Percentiles rank a stretch among this genome's conserved stretches.
Evolutionary conservation across 2,329 filamentous ascomycete species (phyloP).

Genomic region (Aspergillus sp.): DNA sequence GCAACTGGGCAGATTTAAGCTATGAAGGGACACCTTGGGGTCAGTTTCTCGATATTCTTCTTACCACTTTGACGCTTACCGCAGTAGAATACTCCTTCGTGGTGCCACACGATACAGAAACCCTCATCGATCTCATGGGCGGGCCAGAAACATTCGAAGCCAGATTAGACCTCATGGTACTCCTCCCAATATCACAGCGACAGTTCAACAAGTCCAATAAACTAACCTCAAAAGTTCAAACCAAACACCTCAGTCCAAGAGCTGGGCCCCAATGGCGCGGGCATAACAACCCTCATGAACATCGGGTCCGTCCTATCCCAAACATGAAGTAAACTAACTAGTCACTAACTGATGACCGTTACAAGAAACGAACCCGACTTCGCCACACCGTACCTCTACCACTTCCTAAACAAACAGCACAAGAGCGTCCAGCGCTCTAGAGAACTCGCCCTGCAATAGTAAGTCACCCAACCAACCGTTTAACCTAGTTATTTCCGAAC

Average conservation of each 20-base stretch:
- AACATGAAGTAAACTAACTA: not conserved
- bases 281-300: constrained; percentile 59
- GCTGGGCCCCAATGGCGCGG: constrained; percentile 32
- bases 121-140: constrained; percentile 55
- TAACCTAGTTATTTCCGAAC: too few relatives aligned
- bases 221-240: constrained; percentile 41
- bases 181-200: not conserved
- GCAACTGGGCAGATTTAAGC: constrained; percentile 63
- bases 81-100: constrained; percentile 60
- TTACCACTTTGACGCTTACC: not conserved
- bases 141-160: constrained; percentile 55
- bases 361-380: constrained; percentile 66
- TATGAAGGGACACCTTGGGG: constrained; percentile 63
- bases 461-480: not conserved
- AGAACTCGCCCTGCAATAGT: constrained; percentile 56
- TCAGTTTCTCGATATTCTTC: constrained; percentile 13
- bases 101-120: constrained; percentile 63
- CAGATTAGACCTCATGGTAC: constrained; percentile 57
- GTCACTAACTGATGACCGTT: not conserved
- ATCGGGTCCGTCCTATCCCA: constrained; percentile 21
- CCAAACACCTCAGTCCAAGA: constrained; percentile 29
- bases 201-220: not conserved
- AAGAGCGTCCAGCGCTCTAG: constrained; percentile 62
- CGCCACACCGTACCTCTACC: constrained; percentile 67
- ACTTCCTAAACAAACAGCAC: constrained; percentile 65